Percentiles rank a stretch among this genome's conserved stretches.
Conservation (phyloP, 164 flowering plant species). For the Amborella trichopoda region DNA sequence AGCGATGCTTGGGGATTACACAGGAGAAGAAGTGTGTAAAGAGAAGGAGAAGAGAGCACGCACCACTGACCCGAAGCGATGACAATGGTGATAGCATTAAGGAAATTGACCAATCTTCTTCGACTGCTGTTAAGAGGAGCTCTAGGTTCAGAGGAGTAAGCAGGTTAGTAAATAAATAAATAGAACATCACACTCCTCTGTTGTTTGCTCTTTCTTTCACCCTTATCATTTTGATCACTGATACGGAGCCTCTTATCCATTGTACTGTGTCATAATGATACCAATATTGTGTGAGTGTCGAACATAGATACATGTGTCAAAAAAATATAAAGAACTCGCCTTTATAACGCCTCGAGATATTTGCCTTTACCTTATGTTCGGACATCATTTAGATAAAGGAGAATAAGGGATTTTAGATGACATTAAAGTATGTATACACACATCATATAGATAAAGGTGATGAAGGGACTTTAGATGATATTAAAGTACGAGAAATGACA, state of each 20-base stretch:
- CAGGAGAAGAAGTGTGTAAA: slow-evolving; percentile 23
- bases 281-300: not conserved
- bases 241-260: not conserved
- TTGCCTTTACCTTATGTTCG: no score
- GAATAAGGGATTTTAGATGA: no score
- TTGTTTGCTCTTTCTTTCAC: not conserved
- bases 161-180: slow-evolving; percentile 17
- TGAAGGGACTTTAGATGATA: no score
- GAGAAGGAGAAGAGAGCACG: slow-evolving; percentile 27
- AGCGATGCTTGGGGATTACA: slow-evolving; percentile 5
- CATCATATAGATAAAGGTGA: no score
- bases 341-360: no score
- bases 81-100: slow-evolving; percentile 2
- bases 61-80: not conserved
- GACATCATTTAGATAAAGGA: no score
- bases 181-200: not conserved
- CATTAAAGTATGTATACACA: no score
- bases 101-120: slow-evolving; percentile 19
- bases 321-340: no score
- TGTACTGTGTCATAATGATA: not conserved
- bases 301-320: no score
- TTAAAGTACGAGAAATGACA: no score
- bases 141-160: slow-evolving; percentile 56
- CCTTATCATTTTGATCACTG: not conserved
- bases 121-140: slow-evolving; percentile 43